These are phyloP conservation scores for Paratinospora sagittata DNA, from an alignment of 164 flowering plant genomes.

Conservation along the genomic window DNA sequence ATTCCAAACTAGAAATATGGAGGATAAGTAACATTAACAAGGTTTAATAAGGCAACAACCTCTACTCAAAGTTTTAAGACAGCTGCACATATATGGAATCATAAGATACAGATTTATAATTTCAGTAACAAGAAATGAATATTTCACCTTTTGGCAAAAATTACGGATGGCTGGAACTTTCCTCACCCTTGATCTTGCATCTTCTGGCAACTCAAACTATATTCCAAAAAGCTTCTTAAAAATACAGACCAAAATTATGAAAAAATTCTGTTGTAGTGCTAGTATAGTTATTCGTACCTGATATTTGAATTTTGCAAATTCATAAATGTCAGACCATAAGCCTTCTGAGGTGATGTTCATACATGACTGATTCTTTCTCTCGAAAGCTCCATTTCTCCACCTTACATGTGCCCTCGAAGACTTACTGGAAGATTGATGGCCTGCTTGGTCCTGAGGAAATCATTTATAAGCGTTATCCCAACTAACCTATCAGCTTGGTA, in stretches of 20 bases:
- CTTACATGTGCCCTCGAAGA: slow-evolving; percentile 43
- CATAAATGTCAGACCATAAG: slow-evolving; percentile 81
- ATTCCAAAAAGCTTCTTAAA: slow-evolving; percentile 12
- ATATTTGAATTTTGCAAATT: slow-evolving; percentile 79
- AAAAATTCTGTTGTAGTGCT: not conserved
- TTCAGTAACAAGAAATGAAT: not conserved
- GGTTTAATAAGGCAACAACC: not conserved
- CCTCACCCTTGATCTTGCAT: slow-evolving; percentile 56
- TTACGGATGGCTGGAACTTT: slow-evolving; percentile 82
- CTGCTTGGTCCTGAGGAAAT: slow-evolving; percentile 45
- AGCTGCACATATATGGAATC: not conserved
- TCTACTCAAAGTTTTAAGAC: not conserved
- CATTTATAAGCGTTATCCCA: not conserved
- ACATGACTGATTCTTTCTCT: slow-evolving; percentile 43
- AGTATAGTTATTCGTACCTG: slow-evolving; percentile 45
- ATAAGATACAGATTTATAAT: not conserved
- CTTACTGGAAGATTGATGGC: slow-evolving; percentile 43
- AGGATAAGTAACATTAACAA: not conserved
- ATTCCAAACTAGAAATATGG: not conserved
- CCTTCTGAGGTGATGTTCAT: slow-evolving; percentile 47
- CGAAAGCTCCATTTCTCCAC: slow-evolving; percentile 38
- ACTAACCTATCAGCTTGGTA: not conserved
- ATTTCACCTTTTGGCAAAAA: slow-evolving; percentile 82
- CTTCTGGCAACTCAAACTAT: slow-evolving; percentile 83
- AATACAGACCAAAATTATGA: not conserved